Percentiles rank a stretch among this genome's conserved stretches.
Conservation (phyloP, 805 yeast species). For the Kuraishia molischiana region DNA sequence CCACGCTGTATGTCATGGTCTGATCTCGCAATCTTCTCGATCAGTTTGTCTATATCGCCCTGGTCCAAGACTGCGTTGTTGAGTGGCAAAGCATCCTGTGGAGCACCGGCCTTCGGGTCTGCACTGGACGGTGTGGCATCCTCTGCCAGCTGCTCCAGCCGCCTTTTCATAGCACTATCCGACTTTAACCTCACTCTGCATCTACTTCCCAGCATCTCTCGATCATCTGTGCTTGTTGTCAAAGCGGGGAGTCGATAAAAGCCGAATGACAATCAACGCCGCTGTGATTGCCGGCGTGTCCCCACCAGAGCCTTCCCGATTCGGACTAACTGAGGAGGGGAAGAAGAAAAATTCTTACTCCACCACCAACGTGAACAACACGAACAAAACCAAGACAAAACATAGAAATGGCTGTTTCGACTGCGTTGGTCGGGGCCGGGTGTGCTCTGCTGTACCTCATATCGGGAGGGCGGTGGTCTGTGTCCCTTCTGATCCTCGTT, state of each 20-base stretch:
- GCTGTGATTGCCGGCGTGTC: too few relatives aligned
- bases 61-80: slow-evolving; percentile 5
- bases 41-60: slow-evolving; percentile 12
- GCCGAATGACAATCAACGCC: background rate
- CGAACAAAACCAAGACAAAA: too few relatives aligned
- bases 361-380: too few relatives aligned
- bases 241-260: background rate
- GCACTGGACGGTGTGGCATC: slow-evolving; percentile 24
- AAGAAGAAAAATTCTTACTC: too few relatives aligned
- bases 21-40: slow-evolving; percentile 18
- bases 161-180: slow-evolving; percentile 16
- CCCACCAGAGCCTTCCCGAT: too few relatives aligned
- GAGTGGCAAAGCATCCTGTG: slow-evolving; percentile 15
- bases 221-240: background rate
- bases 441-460: slow-evolving; percentile 16
- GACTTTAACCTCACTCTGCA: too few relatives aligned
- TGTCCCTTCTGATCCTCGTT: slow-evolving; percentile 16
- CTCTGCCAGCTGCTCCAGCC: slow-evolving; percentile 31
- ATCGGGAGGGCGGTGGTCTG: slow-evolving; percentile 33
- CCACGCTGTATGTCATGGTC: slow-evolving; percentile 25
- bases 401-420: background rate
- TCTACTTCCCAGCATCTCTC: too few relatives aligned
- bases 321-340: too few relatives aligned
- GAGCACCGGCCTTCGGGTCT: slow-evolving; percentile 24
- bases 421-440: background rate